Conservation (phyloP, 1,284 basidiomycete species). For the Sanghuangporus sanghuang region DNA sequence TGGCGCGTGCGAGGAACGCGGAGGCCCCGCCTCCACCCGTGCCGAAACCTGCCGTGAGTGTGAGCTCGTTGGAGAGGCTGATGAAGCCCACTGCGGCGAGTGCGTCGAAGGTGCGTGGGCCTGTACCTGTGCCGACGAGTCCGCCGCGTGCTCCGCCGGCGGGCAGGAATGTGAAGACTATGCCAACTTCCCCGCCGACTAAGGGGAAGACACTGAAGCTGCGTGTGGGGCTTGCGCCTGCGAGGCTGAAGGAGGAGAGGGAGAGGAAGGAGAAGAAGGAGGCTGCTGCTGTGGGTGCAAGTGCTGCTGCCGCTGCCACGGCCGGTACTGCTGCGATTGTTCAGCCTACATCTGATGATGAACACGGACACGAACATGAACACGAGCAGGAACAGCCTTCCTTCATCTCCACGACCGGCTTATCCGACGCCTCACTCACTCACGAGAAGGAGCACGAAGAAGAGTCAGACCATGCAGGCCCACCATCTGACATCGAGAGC, state of each 20-base stretch:
- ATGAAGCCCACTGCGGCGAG: slow-evolving; percentile 76
- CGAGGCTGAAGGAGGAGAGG: slow-evolving; percentile 15
- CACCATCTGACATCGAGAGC: slow-evolving; percentile 14
- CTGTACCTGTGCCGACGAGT: slow-evolving; percentile 19
- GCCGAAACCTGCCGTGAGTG: slow-evolving; percentile 44
- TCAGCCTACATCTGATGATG: neutral
- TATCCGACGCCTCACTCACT: neutral
- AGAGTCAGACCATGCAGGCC: neutral
- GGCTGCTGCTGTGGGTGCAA: neutral
- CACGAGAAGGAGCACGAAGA: slow-evolving; percentile 2
- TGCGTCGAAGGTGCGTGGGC: slow-evolving; percentile 42
- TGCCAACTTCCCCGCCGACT: slow-evolving; percentile 16
- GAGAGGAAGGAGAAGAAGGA: slow-evolving; percentile 18
- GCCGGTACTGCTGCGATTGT: neutral
- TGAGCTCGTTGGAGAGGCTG: slow-evolving; percentile 52
- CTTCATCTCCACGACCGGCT: neutral
- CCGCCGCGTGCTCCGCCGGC: slow-evolving; percentile 23
- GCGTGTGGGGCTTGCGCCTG: slow-evolving; percentile 21
- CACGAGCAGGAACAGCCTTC: slow-evolving; percentile 5
- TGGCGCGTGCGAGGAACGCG: slow-evolving; percentile 56
- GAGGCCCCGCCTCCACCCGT: slow-evolving; percentile 40
- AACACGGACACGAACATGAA: neutral
- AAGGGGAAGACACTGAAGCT: slow-evolving; percentile 23
- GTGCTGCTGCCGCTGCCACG: neutral
- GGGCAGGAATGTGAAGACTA: slow-evolving; percentile 15